Base-by-base conservation (phyloP, 805 yeast genomes). In the Yarrowia hollandica region DNA sequence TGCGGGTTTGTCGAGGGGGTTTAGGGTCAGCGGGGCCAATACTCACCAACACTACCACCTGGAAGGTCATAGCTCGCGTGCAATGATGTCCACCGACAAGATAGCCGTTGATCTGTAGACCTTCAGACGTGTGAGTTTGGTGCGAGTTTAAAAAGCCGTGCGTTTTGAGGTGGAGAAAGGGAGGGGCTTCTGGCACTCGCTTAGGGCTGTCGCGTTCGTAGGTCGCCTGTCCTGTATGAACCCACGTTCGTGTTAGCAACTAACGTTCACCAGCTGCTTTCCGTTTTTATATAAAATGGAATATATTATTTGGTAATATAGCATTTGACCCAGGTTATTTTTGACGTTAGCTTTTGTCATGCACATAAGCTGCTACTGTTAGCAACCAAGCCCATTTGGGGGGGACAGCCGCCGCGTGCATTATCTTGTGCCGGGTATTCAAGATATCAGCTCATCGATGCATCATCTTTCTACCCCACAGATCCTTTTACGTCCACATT, bases 21-120 rank as follows among this genome's bases (percentile, higher is more conserved):
- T n/a, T n/a, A n/a, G 8, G 8, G 30, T 26, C 30, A n/a, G n/a
- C n/a, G n/a, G n/a, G n/a, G 19, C 18, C 10, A 34, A 16, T 21
- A 62, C 65, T 37, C 58, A 68, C 69, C 63, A 66, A 60, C 34
- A 66, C 64, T 42, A 63, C 59, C 30, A 69, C 64, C 61, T 68
- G 66, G 60, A 68, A 68, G 23, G 56, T 22, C 56, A 48, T 48
- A 28, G 56, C 41, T 26, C 52, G 35, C 52, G 52, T 44, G 52
- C 52, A 26, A 28, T 11, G 33, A 44, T 25, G n/a, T 26, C 50
- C 50, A 44, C 52, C 52, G 25, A 28, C 35, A 44, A 44, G 52
- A 42, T 18, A 19, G 30, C 31, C 31, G 31, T 12, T 33, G 41
- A 48, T 33, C 55, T 21, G 39, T 31, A 33, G 30, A 28, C 12